These are phyloP conservation scores for Aspergillus puulaauensis DNA, from an alignment of 2,329 filamentous ascomycete species.

Conservation along the genomic window DNA sequence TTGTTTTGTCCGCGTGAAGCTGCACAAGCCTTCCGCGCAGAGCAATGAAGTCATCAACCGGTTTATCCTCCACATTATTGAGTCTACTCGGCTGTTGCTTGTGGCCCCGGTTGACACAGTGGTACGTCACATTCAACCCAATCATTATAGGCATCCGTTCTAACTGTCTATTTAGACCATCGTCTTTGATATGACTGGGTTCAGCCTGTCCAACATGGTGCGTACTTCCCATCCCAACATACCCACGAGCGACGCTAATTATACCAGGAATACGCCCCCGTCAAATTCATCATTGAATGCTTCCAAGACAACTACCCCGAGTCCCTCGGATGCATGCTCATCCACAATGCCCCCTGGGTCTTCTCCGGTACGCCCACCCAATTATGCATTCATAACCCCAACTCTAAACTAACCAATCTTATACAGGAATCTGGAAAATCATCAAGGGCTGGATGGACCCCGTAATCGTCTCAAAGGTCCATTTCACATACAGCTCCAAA, in stretches of 20 bases:
- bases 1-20: constrained; percentile 74
- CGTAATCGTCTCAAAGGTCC: constrained; percentile 87
- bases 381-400: not conserved
- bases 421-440: constrained; percentile 80
- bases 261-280: constrained; percentile 78
- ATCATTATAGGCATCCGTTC: not conserved
- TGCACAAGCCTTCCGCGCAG: constrained; percentile 85
- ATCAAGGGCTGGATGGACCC: constrained; percentile 95
- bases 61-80: constrained; percentile 89
- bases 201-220: constrained; percentile 91
- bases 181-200: constrained; percentile 92
- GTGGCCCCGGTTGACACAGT: constrained; percentile 81
- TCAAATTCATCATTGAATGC: constrained; percentile 98
- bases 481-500: constrained; percentile 77
- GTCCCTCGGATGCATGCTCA: constrained; percentile 80
- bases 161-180: constrained; percentile 61
- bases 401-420: not conserved
- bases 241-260: not conserved
- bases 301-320: constrained; percentile 98
- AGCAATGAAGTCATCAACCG: constrained; percentile 76
- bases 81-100: constrained; percentile 82
- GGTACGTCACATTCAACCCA: constrained; percentile 52
- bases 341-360: constrained; percentile 89
- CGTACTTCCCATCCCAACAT: constrained; percentile 14
- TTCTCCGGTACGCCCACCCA: constrained; percentile 68